A percentile compares a stretch with the other conserved stretches of the same genome.
phyloP scores from a whole-genome alignment of 257 asterid species.

The Echium plantagineum region DNA sequence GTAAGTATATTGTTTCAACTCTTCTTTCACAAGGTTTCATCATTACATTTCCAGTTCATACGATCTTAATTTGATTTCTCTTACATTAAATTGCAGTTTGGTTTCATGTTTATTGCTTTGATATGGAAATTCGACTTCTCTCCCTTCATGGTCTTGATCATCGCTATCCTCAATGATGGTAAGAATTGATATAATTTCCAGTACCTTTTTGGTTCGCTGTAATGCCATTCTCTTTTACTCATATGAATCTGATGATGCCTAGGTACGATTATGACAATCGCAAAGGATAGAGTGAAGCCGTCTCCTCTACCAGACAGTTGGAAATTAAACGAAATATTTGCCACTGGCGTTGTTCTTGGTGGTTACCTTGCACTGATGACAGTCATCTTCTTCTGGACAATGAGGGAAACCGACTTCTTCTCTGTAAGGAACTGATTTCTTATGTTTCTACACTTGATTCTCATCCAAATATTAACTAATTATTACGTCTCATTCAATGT shows the following conservation, averaged over 20 bases:
- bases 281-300: conserved; percentile 96
- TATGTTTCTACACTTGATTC: background rate
- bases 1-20: conserved; percentile 34
- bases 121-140: conserved; percentile 93
- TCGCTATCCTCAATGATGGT: conserved; percentile 94
- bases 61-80: conserved; percentile 6
- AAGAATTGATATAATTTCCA: conserved; percentile 1
- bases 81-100: conserved; percentile 55
- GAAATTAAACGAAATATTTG: conserved; percentile 83
- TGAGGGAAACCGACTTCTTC: conserved; percentile 63
- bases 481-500: background rate
- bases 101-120: conserved; percentile 93
- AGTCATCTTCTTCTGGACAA: conserved; percentile 77
- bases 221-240: background rate
- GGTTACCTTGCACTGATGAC: conserved; percentile 91
- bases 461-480: background rate
- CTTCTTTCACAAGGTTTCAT: background rate
- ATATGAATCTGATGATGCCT: conserved; percentile 13
- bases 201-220: background rate
- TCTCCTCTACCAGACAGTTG: conserved; percentile 98
- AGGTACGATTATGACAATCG: conserved; percentile 97
- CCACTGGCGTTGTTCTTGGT: conserved; percentile 86
- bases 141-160: conserved; percentile 95
- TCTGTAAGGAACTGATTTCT: conserved; percentile 29
- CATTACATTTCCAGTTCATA: background rate